A percentile compares a stretch with the other conserved stretches of the same genome.
phyloP scores from a whole-genome alignment of 1,284 basidiomycete species.

The Stereum hirsutum region DNA sequence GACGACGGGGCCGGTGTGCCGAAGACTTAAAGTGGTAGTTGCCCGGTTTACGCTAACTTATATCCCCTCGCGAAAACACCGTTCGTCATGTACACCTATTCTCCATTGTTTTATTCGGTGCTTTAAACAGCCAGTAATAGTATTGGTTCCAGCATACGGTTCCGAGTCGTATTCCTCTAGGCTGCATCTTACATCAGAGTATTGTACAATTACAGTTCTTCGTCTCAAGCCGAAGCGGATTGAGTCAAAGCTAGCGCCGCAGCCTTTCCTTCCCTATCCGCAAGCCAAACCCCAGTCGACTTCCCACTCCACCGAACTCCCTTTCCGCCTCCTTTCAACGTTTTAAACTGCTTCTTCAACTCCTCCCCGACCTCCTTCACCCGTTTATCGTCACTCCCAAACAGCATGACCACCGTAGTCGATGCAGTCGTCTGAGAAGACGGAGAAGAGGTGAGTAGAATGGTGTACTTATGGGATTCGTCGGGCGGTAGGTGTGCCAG shows the following conservation, averaged over 20 bases:
- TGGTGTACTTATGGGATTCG: conserved; percentile 28
- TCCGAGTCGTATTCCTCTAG: too few species aligned
- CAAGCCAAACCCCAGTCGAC: conserved; percentile 32
- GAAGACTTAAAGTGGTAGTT: too few species aligned
- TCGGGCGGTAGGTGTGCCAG: conserved; percentile 17
- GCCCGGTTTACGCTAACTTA: too few species aligned
- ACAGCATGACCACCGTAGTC: conserved; percentile 47
- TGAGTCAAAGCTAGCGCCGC: conserved; percentile 20
- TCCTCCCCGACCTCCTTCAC: conserved; percentile 54
- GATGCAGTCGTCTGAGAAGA: conserved; percentile 40
- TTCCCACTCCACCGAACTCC: conserved; percentile 64
- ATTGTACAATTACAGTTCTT: too few species aligned
- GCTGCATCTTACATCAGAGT: too few species aligned
- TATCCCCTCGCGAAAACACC: too few species aligned
- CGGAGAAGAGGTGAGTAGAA: conserved; percentile 56
- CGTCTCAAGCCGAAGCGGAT: not conserved
- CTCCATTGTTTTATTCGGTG: too few species aligned
- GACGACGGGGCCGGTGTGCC: conserved; percentile 2
- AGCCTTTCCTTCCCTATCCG: conserved; percentile 18
- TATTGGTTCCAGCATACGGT: too few species aligned
- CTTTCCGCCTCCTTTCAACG: conserved; percentile 58
- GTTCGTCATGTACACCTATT: too few species aligned
- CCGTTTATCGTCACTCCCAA: conserved; percentile 47
- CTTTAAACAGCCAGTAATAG: too few species aligned
- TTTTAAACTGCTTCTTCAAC: conserved; percentile 42